Base-by-base conservation (phyloP, 2,329 filamentous ascomycete genomes). In the Phyllosticta paracitricarpa region DNA sequence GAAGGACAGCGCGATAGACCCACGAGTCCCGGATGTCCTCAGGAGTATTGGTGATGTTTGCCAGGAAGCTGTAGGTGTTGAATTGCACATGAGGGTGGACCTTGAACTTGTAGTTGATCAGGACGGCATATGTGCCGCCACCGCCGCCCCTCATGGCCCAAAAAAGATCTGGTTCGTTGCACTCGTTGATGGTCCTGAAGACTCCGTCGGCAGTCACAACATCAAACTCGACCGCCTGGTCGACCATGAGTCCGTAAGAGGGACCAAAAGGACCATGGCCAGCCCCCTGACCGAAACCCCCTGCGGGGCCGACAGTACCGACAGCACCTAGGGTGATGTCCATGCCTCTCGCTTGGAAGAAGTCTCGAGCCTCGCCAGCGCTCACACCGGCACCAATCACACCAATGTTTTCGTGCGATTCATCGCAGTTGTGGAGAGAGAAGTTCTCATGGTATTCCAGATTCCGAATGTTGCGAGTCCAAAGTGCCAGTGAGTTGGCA, bases 231-330 rank as follows among this genome's bases (percentile, higher is more conserved):
- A 76, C 65, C 2, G 70, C 67, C 22, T 71, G 69, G 55, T 75
- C 72, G 33, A 71, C 68, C 33, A 69, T 72, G 67, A 75, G 70
- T 1, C 74, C 75, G 30, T 75, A 72, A 10, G 71, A 69, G 14
- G 66, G 66, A 4, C 70, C 66, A 26, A 78, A 61, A 0, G 75
- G 74, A 2, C 76, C 76, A 61, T 78, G 74, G 7, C 77, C 77
- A 56, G 75, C 77, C 51, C 75, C 74, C 61, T 75, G 73, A 25
- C 74, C 70, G 62, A 76, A 78, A 1, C 76, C 76, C n/a, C 76
- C 76, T 9, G 66, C 73, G 63, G 73, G 72, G 25, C 72, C 73
- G 25, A 76, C 73, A 58, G 71, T 73, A 12, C 26, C 54, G 10
- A 56, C 28, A 5, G 54, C 54, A 17, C 54, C 66, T 5, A 52